These are phyloP conservation scores for Trifolium fragiferum DNA, from an alignment of 306 rosid genomes.

Conservation along the genomic window DNA sequence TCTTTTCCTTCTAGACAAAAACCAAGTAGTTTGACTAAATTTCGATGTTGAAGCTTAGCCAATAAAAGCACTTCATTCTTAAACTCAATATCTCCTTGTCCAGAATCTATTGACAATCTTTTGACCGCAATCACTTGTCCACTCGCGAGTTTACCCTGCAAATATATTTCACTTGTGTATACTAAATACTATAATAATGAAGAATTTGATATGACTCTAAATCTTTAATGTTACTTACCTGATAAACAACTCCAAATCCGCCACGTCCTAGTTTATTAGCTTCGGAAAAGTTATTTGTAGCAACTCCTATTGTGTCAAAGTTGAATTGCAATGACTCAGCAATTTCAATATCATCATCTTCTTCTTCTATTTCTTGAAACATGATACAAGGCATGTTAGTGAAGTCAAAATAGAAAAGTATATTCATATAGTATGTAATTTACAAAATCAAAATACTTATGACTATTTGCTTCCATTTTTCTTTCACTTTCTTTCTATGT, in stretches of 20 bases:
- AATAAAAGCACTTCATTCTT: not conserved
- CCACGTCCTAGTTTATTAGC: not conserved
- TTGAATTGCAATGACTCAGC: not conserved
- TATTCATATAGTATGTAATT: too few relatives aligned
- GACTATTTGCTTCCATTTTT: too few relatives aligned
- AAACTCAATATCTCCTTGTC: slow-evolving; percentile 60
- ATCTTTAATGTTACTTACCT: not conserved
- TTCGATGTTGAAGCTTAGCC: not conserved
- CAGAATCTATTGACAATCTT: slow-evolving; percentile 47
- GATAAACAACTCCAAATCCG: slow-evolving; percentile 3
- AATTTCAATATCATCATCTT: not conserved
- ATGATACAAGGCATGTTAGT: not conserved
- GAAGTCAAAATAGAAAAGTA: too few relatives aligned
- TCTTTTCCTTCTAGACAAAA: not conserved
- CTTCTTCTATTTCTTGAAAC: not conserved
- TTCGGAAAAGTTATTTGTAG: not conserved
- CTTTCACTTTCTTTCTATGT: too few relatives aligned
- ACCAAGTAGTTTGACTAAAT: not conserved
- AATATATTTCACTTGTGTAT: not conserved
- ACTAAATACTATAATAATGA: not conserved
- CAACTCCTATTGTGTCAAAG: not conserved
- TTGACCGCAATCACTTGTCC: slow-evolving; percentile 57
- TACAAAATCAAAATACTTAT: too few relatives aligned
- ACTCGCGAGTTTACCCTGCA: slow-evolving; percentile 44
- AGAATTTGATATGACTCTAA: not conserved